Conservation (phyloP, 2,329 filamentous ascomycete genomes). For the Xylaria hypoxylon region DNA sequence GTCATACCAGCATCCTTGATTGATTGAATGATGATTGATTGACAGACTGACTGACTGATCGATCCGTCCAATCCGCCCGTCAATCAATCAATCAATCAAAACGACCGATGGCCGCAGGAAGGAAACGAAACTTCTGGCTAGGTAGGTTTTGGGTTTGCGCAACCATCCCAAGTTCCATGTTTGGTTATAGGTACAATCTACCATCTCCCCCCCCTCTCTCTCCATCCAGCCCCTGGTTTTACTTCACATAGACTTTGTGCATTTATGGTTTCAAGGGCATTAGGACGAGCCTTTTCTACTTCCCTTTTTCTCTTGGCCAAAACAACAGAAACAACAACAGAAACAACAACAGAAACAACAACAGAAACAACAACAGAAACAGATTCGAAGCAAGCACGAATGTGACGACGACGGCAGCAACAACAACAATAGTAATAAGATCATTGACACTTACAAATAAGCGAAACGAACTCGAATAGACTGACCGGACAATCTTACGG, state of each 20-base stretch:
- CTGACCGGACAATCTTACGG: constrained; percentile 29
- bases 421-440: constrained; percentile 11
- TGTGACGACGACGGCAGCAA: constrained; percentile 7
- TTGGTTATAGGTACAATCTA: constrained; percentile 32
- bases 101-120: constrained; percentile 15
- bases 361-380: too few relatives aligned
- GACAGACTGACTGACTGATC: constrained; percentile 24
- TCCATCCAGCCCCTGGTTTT: constrained; percentile 7
- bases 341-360: too few relatives aligned
- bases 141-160: constrained; percentile 36
- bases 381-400: constrained; percentile 13
- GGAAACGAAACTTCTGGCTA: constrained; percentile 23
- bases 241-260: constrained; percentile 16
- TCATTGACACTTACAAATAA: constrained; percentile 44
- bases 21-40: constrained; percentile 18
- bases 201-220: constrained; percentile 11
- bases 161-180: constrained; percentile 31
- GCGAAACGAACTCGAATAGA: constrained; percentile 19
- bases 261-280: constrained; percentile 17
- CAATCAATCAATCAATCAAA: constrained; percentile 30
- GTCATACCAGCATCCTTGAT: constrained; percentile 17
- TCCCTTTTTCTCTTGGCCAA: constrained; percentile 1
- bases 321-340: too few relatives aligned
- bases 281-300: background rate
- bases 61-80: constrained; percentile 11